Conservation (phyloP, 2,329 filamentous ascomycete genomes). For the Colletotrichum brevisporum region DNA sequence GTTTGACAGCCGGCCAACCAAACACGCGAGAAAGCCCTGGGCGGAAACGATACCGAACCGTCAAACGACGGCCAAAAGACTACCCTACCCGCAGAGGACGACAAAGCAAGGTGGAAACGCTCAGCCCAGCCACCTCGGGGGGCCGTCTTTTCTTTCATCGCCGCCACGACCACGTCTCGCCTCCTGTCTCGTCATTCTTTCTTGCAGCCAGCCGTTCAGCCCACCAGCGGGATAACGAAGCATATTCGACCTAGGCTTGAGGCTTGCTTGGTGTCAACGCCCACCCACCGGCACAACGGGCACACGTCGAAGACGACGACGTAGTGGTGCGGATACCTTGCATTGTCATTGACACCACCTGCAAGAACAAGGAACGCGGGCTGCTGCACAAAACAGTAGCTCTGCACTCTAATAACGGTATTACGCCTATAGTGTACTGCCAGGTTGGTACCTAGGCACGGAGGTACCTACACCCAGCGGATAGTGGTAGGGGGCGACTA, state of each 20-base stretch:
- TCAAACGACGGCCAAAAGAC: conserved; percentile 10
- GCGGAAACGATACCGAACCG: conserved; percentile 23
- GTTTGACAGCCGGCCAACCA: conserved; percentile 25
- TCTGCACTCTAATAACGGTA: too few relatives aligned
- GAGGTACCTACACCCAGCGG: too few relatives aligned
- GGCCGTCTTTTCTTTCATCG: neutral
- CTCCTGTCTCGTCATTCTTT: conserved; percentile 28
- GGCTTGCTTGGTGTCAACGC: conserved; percentile 17
- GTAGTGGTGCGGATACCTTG: neutral
- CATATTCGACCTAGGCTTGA: too few relatives aligned
- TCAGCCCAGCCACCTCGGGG: conserved; percentile 17
- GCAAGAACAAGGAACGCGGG: conserved; percentile 16
- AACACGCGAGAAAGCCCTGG: conserved; percentile 5
- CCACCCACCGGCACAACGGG: conserved; percentile 10
- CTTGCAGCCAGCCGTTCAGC: conserved; percentile 25
- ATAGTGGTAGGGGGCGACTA: neutral
- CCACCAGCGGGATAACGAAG: neutral
- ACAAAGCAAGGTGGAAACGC: conserved; percentile 22
- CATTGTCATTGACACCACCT: conserved; percentile 2
- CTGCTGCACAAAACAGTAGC: conserved; percentile 28
- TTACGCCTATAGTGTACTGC: too few relatives aligned
- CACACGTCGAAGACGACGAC: conserved; percentile 4
- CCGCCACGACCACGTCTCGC: conserved; percentile 10
- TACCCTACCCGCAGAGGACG: neutral
- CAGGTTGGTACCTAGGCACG: too few relatives aligned